Evolutionary conservation across 306 rosid genomes (phyloP).

Genomic region (Sophora flavescens): DNA sequence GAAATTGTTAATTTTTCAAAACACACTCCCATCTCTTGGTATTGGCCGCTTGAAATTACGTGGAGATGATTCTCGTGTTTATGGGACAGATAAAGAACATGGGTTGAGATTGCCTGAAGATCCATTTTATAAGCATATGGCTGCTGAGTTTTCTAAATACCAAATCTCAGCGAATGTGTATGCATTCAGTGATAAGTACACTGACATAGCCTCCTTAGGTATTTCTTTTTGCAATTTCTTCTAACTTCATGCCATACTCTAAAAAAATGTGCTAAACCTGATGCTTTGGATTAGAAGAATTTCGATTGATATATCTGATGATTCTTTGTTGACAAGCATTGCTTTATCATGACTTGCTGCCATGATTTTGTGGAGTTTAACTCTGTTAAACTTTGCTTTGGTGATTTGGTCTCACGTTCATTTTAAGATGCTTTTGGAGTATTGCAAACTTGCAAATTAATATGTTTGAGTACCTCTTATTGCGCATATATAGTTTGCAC

Average conservation of each 20-base stretch:
- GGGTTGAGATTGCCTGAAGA: conserved; percentile 87
- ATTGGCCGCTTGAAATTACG: conserved; percentile 96
- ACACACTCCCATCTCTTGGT: conserved; percentile 95
- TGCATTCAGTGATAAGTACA: conserved; percentile 97
- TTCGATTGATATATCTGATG: conserved; percentile 35
- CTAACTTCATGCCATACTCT: conserved; percentile 1
- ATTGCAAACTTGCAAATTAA: conserved; percentile 13
- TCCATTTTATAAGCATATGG: conserved; percentile 99
- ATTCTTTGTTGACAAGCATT: conserved; percentile 36
- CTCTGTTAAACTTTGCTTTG: not conserved
- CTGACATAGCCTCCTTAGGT: conserved; percentile 98
- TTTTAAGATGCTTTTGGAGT: conserved; percentile 18
- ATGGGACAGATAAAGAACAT: conserved; percentile 97
- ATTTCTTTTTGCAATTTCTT: conserved; percentile 35
- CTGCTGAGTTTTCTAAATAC: conserved; percentile 94
- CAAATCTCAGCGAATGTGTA: conserved; percentile 86
- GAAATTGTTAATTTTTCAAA: conserved; percentile 93
- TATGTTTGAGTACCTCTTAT: not conserved
- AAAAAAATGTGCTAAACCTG: not conserved
- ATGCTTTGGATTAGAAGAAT: conserved; percentile 39
- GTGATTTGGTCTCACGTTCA: conserved; percentile 21
- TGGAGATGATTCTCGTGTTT: conserved; percentile 93
- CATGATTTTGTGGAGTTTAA: conserved; percentile 1
- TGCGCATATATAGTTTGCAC: conserved; percentile 18
- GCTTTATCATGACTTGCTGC: conserved; percentile 34